Evolutionary conservation across 805 yeast genomes (phyloP).

Genomic region (Ogataea nitratoaversa): DNA sequence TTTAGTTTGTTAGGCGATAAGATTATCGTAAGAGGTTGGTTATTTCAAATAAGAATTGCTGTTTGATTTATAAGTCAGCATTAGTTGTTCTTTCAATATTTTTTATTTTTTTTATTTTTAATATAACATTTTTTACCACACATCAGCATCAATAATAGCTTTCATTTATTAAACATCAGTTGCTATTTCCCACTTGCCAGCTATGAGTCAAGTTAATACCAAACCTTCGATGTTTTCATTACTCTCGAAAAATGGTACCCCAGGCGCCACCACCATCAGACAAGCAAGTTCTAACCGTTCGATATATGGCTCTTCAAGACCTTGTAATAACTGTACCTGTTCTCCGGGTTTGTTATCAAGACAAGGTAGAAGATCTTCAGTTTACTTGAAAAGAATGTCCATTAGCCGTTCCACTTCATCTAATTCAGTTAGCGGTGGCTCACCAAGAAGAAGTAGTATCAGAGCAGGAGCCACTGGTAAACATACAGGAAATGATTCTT

Average conservation of each 20-base stretch:
- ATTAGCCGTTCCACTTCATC: conserved; percentile 18
- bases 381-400: conserved; percentile 31
- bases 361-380: conserved; percentile 54
- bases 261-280: conserved; percentile 29
- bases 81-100: too few relatives aligned
- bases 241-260: conserved; percentile 28
- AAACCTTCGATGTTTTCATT: conserved; percentile 42
- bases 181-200: background rate
- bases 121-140: too few relatives aligned
- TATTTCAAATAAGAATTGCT: too few relatives aligned
- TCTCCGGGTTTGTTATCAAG: conserved; percentile 78
- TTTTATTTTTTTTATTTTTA: too few relatives aligned
- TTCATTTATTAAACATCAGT: too few relatives aligned
- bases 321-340: conserved; percentile 76
- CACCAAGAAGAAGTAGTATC: conserved; percentile 25
- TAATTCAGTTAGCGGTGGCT: conserved; percentile 27
- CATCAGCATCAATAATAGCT: too few relatives aligned
- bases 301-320: conserved; percentile 27
- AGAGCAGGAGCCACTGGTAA: background rate
- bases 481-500: background rate
- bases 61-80: too few relatives aligned
- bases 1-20: too few relatives aligned
- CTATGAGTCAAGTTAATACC: conserved; percentile 29
- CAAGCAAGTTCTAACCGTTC: conserved; percentile 21
- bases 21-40: too few relatives aligned